Conservation (phyloP, 164 flowering plant species). For the Aristolochia fimbriata region DNA sequence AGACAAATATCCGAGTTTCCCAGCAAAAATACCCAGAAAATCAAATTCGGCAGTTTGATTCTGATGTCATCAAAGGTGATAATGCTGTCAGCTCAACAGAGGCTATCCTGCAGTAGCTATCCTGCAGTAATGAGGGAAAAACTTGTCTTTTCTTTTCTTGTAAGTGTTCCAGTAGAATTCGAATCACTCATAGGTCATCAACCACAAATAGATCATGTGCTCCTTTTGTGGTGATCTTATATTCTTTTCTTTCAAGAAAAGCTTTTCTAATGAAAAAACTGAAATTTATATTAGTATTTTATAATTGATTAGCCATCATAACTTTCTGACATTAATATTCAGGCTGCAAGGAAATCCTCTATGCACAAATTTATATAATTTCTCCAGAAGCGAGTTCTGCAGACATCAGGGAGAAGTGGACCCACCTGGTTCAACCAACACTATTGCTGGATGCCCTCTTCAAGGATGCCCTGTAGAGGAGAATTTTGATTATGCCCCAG, state of each 20-base stretch:
- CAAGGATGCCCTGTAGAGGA: slow-evolving; percentile 39
- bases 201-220: too few relatives aligned
- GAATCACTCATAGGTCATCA: too few relatives aligned
- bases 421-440: slow-evolving; percentile 1
- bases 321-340: slow-evolving; percentile 11
- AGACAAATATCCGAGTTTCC: too few relatives aligned
- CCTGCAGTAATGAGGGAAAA: too few relatives aligned
- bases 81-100: too few relatives aligned
- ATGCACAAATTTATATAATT: slow-evolving; percentile 31
- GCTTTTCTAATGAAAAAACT: background rate
- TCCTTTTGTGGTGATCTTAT: background rate
- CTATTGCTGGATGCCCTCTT: slow-evolving; percentile 17
- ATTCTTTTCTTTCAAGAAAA: background rate
- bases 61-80: too few relatives aligned
- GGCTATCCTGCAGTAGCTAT: too few relatives aligned
- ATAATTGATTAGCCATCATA: background rate
- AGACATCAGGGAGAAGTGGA: slow-evolving; percentile 9
- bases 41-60: too few relatives aligned
- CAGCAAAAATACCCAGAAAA: too few relatives aligned
- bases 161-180: too few relatives aligned
- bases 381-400: slow-evolving; percentile 35
- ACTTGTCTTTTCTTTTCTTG: too few relatives aligned
- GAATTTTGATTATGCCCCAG: slow-evolving; percentile 41
- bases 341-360: slow-evolving; percentile 79
- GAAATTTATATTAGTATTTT: background rate